Conservation (phyloP, 768 basidiomycete genomes). For the Pholiota microspora region DNA sequence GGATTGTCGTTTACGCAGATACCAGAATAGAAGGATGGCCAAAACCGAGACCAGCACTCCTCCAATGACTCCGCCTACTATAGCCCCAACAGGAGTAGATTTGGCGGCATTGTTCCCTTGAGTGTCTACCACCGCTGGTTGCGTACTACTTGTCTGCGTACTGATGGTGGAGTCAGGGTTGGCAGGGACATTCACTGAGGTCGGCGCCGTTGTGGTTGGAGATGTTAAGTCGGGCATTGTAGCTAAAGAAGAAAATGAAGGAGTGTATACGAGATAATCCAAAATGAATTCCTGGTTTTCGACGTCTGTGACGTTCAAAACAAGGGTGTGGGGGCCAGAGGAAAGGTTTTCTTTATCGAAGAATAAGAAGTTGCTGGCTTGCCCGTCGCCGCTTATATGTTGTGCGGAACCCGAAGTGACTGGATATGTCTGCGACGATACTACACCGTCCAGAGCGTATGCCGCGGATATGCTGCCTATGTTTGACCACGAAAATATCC, state of each 20-base stretch:
- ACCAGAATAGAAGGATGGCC: not conserved
- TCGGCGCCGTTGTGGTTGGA: not conserved
- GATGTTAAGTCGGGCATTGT: conserved; percentile 14
- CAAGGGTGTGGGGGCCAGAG: conserved; percentile 19
- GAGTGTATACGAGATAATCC: conserved; percentile 27
- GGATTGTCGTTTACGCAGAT: not conserved
- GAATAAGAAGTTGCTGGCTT: conserved; percentile 23
- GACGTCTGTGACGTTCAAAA: conserved; percentile 19
- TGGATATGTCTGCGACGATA: not conserved
- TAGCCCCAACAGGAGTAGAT: conserved; percentile 5
- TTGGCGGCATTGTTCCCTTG: not conserved
- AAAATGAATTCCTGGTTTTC: conserved; percentile 19
- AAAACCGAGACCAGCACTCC: not conserved
- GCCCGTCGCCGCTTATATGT: conserved; percentile 10
- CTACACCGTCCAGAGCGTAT: conserved; percentile 23
- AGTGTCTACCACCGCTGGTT: not conserved
- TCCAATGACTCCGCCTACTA: conserved; percentile 9
- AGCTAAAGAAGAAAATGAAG: conserved; percentile 20
- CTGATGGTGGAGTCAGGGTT: not conserved
- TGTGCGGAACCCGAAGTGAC: not conserved
- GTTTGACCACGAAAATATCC: conserved; percentile 24
- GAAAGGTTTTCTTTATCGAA: conserved; percentile 19
- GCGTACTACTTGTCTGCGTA: not conserved
- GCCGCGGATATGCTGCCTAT: conserved; percentile 20
- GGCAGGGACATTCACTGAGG: not conserved